A percentile compares a stretch with the other conserved stretches of the same genome.
These are phyloP conservation scores for Tulasnella sp. DNA, from an alignment of 768 basidiomycete genomes.

Conservation along the genomic window DNA sequence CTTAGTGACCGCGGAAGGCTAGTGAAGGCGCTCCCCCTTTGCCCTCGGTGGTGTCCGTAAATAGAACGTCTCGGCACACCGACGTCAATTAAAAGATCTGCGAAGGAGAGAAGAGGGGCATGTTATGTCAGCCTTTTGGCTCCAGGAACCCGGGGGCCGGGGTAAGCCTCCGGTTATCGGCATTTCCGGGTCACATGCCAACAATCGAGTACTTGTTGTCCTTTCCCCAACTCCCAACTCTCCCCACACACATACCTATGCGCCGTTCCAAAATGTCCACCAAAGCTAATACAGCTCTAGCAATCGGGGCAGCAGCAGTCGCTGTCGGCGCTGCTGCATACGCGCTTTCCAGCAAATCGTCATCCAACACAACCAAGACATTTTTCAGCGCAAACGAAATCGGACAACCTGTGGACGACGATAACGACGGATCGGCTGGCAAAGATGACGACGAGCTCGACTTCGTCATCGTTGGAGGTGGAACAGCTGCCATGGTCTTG, in stretches of 20 bases:
- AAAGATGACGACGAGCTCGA: conserved; percentile 14
- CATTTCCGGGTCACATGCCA: too few species aligned
- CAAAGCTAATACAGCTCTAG: not conserved
- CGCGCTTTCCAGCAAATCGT: not conserved
- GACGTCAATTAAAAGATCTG: too few species aligned
- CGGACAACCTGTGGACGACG: not conserved
- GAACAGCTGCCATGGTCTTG: conserved; percentile 46
- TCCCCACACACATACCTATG: not conserved
- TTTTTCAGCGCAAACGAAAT: not conserved
- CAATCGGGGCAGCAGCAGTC: not conserved
- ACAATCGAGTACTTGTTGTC: too few species aligned
- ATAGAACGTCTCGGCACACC: too few species aligned
- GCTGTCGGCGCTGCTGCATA: not conserved
- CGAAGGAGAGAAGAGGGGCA: not conserved
- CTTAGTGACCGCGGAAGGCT: too few species aligned
- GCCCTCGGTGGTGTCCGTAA: too few species aligned
- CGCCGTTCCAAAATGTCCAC: not conserved
- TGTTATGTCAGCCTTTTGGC: not conserved
- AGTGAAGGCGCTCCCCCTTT: too few species aligned
- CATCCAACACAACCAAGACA: not conserved
- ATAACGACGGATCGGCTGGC: not conserved
- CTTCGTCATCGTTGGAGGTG: conserved; percentile 48
- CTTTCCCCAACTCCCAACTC: too few species aligned
- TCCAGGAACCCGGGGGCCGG: not conserved
- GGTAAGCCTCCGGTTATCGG: too few species aligned